These are phyloP conservation scores for Gomphus bonarii DNA, from an alignment of 1,284 basidiomycete species.

Conservation along the genomic window DNA sequence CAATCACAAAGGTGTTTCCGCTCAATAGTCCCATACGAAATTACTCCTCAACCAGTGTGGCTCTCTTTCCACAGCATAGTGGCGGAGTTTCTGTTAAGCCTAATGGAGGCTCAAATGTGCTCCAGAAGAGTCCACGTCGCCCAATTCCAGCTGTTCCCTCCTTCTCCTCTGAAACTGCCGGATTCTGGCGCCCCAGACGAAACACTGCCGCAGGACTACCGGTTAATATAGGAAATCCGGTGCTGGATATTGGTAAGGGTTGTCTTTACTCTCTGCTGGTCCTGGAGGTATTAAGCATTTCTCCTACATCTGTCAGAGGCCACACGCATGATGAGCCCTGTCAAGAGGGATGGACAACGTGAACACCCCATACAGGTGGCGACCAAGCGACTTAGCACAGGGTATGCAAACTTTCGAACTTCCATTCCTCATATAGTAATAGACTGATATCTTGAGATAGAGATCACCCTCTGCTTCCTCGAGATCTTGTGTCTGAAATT, in stretches of 20 bases:
- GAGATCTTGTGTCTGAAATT: slow-evolving; percentile 72
- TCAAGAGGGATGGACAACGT: slow-evolving; percentile 47
- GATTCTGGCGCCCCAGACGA: slow-evolving; percentile 11
- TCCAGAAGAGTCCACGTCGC: neutral
- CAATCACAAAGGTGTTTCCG: neutral
- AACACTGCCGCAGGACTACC: neutral
- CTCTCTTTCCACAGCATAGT: slow-evolving; percentile 1
- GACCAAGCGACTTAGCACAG: slow-evolving; percentile 41
- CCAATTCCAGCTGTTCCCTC: slow-evolving; percentile 1
- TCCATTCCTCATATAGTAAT: neutral
- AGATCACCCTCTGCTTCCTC: slow-evolving; percentile 60
- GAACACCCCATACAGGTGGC: slow-evolving; percentile 52
- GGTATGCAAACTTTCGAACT: slow-evolving; percentile 33
- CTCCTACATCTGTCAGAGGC: slow-evolving; percentile 37
- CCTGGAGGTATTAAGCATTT: neutral
- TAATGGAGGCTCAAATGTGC: slow-evolving; percentile 3
- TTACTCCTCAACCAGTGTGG: neutral
- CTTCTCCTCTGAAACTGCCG: slow-evolving; percentile 9
- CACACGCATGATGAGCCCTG: slow-evolving; percentile 61
- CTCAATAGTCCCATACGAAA: neutral
- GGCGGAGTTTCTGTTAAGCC: slow-evolving; percentile 12
- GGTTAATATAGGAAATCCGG: slow-evolving; percentile 14
- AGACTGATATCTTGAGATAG: slow-evolving; percentile 24
- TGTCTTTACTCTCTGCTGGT: slow-evolving; percentile 1
- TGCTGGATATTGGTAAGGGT: slow-evolving; percentile 15